Evolutionary conservation across 345 rosid species (phyloP).

Genomic region (Aurinia saxatilis): DNA sequence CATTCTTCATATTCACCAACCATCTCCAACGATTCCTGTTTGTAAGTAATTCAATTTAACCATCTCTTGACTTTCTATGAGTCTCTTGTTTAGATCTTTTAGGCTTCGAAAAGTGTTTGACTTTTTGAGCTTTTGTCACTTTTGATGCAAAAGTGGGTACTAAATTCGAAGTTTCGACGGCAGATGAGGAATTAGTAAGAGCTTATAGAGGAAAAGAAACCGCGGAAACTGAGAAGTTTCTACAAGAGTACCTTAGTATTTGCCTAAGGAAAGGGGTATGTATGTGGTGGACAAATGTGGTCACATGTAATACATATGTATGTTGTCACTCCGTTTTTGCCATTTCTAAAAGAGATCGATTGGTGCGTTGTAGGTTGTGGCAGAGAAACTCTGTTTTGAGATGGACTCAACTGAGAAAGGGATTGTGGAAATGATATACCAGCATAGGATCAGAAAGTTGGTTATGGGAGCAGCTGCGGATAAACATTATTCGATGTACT

Average conservation of each 20-base stretch:
- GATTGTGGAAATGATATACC: slow-evolving; percentile 45
- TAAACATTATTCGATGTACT: slow-evolving; percentile 39
- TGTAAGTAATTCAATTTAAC: slow-evolving; percentile 33
- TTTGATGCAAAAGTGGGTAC: slow-evolving; percentile 56
- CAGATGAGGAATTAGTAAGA: slow-evolving; percentile 45
- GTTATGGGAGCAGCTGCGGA: slow-evolving; percentile 89
- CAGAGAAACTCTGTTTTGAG: slow-evolving; percentile 48
- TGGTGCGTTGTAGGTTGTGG: slow-evolving; percentile 40
- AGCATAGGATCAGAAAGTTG: slow-evolving; percentile 49
- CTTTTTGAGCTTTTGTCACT: background rate
- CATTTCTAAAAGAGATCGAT: background rate
- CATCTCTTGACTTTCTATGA: background rate
- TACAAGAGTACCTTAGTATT: slow-evolving; percentile 45
- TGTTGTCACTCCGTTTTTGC: background rate
- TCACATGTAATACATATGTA: background rate
- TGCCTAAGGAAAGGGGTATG: slow-evolving; percentile 59
- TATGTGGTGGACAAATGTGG: background rate
- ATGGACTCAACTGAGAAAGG: slow-evolving; percentile 57
- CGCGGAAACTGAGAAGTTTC: slow-evolving; percentile 31
- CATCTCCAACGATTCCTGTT: slow-evolving; percentile 49
- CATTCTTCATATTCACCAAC: slow-evolving; percentile 61
- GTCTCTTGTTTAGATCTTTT: background rate
- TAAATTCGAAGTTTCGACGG: slow-evolving; percentile 43
- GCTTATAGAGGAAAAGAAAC: slow-evolving; percentile 51
- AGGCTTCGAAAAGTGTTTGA: background rate